Evolutionary conservation across 2,329 filamentous ascomycete species (phyloP), one percentile per base, ranked within the genome.

Genomic region (Amauroascus verrucosus): DNA sequence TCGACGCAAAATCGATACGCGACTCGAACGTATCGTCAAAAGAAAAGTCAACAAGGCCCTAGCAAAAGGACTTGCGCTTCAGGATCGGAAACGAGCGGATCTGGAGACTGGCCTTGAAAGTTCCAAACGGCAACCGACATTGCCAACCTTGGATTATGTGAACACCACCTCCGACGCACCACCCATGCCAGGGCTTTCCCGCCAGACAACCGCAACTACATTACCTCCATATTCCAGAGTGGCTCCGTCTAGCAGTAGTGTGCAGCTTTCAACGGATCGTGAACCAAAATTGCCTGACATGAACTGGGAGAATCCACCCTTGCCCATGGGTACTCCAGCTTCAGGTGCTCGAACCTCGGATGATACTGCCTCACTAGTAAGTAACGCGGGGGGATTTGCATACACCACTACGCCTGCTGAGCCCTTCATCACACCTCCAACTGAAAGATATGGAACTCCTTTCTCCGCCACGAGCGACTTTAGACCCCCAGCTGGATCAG

Each of bases 1-100:
- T 67, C 85, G 87, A 57, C 84, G 89, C 44, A 97, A 97, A 73
- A 84, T 95, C 66, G 94, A 95, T 70, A 84, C 81, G 62, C 78
- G 89, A 60, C 77, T 98, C 60, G 85, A 85, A 64, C 82, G 82
- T 60, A 93, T 97, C 59, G 90, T 97, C 3, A 82, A 83, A 52
- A 79, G 76, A 62, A 96, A 93, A 71, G 86, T 95, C 62, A 88
- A 93, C 70, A 90, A 88, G 67, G 91, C 89, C 0, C 72, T 97
- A 24, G 85, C 84, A 49, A 88, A 89, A 62, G 85, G 93, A 51
- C 83, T 82, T 52, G 71, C 65, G 67, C 70, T 67, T 65, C 72
- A 63, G 67, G 74, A 85, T 65, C 76, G 75, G 57, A 80, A 77
- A 61, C 73, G 58, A 67, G 72, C 68, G 2, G 62, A 69, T 43